Conservation (phyloP, 768 basidiomycete genomes). For the Leccinum rimulosum region DNA sequence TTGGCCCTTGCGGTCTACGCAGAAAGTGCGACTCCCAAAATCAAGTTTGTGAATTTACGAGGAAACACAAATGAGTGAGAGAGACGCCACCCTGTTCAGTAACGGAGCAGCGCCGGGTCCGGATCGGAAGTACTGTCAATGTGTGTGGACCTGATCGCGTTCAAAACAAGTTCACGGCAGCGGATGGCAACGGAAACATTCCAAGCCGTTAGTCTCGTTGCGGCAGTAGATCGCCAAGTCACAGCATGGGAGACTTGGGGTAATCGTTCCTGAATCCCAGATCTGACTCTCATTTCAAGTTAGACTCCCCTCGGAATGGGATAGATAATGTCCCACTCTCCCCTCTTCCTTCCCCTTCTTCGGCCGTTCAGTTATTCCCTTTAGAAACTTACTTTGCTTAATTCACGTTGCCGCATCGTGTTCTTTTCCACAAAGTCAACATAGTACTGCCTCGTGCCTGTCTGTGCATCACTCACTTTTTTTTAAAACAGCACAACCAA, state of each 20-base stretch:
- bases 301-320: constrained; percentile 8
- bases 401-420: constrained; percentile 10
- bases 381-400: constrained; percentile 3
- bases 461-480: constrained; percentile 8
- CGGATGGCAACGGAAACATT: constrained; percentile 2
- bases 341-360: neutral
- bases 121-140: constrained; percentile 7
- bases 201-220: neutral
- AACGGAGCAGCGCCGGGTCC: constrained; percentile 3
- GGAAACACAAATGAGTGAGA: neutral
- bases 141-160: neutral
- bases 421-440: constrained; percentile 1
- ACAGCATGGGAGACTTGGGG: neutral
- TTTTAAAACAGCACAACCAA: constrained; percentile 15
- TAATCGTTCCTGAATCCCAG: constrained; percentile 13
- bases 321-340: constrained; percentile 6
- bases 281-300: constrained; percentile 7
- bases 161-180: neutral
- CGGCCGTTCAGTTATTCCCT: neutral
- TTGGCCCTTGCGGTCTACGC: no score
- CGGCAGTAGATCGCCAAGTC: constrained; percentile 20
- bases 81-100: neutral
- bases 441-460: constrained; percentile 16
- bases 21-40: no score
- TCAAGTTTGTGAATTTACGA: neutral